These are phyloP conservation scores for Ambrosiella xylebori DNA, from an alignment of 2,329 filamentous ascomycete species.

Conservation along the genomic window DNA sequence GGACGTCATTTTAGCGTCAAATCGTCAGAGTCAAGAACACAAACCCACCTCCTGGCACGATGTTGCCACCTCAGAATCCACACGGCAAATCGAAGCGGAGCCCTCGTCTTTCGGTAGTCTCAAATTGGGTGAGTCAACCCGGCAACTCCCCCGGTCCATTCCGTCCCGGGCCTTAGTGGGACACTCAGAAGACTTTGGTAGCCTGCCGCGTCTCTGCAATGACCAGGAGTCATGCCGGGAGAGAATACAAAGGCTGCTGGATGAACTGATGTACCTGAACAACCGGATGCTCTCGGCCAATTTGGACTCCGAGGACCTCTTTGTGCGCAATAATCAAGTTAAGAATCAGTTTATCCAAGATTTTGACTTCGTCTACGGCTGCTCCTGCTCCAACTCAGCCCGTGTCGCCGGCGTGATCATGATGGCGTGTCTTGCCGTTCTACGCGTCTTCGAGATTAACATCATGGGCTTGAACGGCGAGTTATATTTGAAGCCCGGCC, in stretches of 20 bases:
- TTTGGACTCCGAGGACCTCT: background rate
- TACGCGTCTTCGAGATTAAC: conserved; percentile 7
- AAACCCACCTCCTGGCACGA: background rate
- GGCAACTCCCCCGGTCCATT: background rate
- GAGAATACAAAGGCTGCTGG: background rate
- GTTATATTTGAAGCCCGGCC: background rate
- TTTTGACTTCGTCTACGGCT: background rate
- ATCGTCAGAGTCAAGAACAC: background rate
- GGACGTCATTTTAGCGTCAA: background rate
- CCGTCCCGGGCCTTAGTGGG: background rate
- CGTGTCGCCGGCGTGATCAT: background rate
- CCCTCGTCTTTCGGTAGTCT: too few species aligned
- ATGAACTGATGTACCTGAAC: background rate
- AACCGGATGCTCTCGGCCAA: background rate
- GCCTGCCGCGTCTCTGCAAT: background rate
- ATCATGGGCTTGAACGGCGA: conserved; percentile 1
- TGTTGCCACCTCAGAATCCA: background rate
- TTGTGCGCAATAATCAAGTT: background rate
- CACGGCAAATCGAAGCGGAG: background rate
- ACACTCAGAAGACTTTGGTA: background rate
- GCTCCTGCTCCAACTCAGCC: conserved; percentile 2
- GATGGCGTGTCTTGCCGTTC: conserved; percentile 5
- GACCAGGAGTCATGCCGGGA: background rate
- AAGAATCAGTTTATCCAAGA: conserved; percentile 2
- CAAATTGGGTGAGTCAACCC: background rate